Evolutionary conservation across 441 rosid genomes (phyloP), one percentile per base, ranked within the genome.

Genomic region (Syzygium malaccense): DNA sequence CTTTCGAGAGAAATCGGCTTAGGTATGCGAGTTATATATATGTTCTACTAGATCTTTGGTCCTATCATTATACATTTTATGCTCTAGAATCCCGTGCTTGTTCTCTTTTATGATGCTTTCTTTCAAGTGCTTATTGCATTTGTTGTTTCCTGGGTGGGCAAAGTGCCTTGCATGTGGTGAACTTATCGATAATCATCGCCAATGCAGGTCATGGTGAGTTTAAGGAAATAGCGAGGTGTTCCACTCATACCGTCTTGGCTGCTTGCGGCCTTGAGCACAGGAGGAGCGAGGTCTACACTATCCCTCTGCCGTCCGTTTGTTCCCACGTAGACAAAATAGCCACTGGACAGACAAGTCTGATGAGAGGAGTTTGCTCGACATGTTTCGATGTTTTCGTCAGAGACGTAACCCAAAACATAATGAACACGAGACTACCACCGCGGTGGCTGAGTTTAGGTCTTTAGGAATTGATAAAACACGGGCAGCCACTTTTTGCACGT

Each of bases 341-440:
- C 55, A 88, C 92, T 14, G 97, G 97, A 85, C 94, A 95, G 91
- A 89, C 88, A 15, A 96, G 99, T 92, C 88, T 95, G 91, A 92
- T 98, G 96, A 95, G 93, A 96, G 97, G 96, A 88, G 93, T 93
- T 90, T 98, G 99, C 93, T 93, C 93, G 30, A 86, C 95, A 87
- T 98, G 99, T 92, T 97, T 98, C 56, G 99, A 98, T 92, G 93
- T 96, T 64, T 95, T 94, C 91, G 96, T 92, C 89, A 94, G 95
- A 91, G 97, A 95, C 20, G 97, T 95, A 89, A 99, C 97, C 94
- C 95, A 94, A 93, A 95, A 92, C 91, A 95, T 95, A 90, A 90
- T 96, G 95, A 97, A 96, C 87, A 92, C 96, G 11, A 96, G 96
- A 89, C 90, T 92, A 87, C 97, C 60, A 45, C 68, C 96, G 4